These are phyloP conservation scores for Suillus subalutaceus DNA, from an alignment of 768 basidiomycete species.

Conservation along the genomic window DNA sequence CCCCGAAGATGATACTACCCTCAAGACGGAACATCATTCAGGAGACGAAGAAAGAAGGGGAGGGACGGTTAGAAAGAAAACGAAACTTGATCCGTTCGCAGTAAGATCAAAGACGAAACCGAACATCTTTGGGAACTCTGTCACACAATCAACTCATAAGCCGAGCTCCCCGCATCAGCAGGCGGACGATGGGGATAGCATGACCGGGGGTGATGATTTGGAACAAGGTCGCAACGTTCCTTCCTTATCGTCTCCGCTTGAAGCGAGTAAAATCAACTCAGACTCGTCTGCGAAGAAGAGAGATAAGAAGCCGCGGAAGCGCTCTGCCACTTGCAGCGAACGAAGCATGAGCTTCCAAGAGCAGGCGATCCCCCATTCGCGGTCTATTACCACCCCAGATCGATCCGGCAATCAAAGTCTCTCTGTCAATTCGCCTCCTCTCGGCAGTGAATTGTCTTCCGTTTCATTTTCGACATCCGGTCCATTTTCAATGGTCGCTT, in stretches of 20 bases:
- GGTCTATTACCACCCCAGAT: background rate
- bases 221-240: background rate
- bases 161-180: background rate
- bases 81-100: slow-evolving; percentile 59
- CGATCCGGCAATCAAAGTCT: slow-evolving; percentile 1
- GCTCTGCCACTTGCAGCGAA: background rate
- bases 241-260: background rate
- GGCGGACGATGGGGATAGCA: background rate
- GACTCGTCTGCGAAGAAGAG: background rate
- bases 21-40: slow-evolving; percentile 27
- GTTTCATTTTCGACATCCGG: slow-evolving; percentile 5
- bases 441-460: background rate
- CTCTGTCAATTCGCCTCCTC: background rate
- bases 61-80: slow-evolving; percentile 60
- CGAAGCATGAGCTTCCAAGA: background rate
- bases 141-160: background rate
- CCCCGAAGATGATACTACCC: slow-evolving; percentile 39
- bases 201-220: background rate
- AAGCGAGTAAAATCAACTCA: background rate
- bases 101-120: slow-evolving; percentile 49
- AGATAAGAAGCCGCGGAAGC: background rate
- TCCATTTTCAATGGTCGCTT: background rate
- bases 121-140: slow-evolving; percentile 19
- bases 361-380: background rate
- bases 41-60: slow-evolving; percentile 62